These are phyloP conservation scores for Tolypocladium sp. DNA, from an alignment of 2,329 filamentous ascomycete genomes.

Conservation along the genomic window DNA sequence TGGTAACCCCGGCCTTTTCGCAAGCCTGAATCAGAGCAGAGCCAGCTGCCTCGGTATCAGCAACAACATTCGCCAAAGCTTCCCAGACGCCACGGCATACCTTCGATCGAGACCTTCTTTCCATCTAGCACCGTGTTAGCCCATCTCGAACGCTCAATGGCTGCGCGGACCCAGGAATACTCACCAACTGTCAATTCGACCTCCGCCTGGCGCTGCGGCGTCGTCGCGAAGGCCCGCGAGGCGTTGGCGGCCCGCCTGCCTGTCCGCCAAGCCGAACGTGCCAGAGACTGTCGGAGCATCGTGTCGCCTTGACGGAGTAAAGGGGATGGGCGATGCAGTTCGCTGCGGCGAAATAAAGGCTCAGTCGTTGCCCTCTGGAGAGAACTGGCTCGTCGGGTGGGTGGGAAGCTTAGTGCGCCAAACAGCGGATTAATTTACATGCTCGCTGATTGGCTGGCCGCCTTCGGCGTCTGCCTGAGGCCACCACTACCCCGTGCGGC, in stretches of 20 bases:
- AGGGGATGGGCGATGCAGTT: constrained; percentile 27
- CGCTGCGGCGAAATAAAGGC: constrained; percentile 24
- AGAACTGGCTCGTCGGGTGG: constrained; percentile 27
- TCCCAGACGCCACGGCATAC: constrained; percentile 37
- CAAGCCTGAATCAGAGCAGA: constrained; percentile 97
- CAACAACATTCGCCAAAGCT: constrained; percentile 9
- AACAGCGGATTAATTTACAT: constrained; percentile 29
- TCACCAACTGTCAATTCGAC: constrained; percentile 93
- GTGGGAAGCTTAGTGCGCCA: constrained; percentile 19
- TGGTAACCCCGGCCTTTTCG: constrained; percentile 87
- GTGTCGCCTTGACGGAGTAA: constrained; percentile 48
- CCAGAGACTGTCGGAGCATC: constrained; percentile 61
- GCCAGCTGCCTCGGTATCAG: constrained; percentile 58
- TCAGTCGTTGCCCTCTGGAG: constrained; percentile 31
- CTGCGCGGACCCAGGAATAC: constrained; percentile 12
- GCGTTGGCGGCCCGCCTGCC: constrained; percentile 49
- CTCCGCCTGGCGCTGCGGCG: constrained; percentile 71
- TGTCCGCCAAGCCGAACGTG: constrained; percentile 60
- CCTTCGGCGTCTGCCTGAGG: constrained; percentile 26
- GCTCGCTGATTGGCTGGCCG: constrained; percentile 28
- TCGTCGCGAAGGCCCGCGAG: constrained; percentile 75
- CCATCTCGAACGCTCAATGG: constrained; percentile 18
- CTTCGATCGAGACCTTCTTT: constrained; percentile 97
- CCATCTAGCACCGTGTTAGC: constrained; percentile 57
- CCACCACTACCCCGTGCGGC: constrained; percentile 5